A percentile compares a stretch with the other conserved stretches of the same genome.
Conservation (phyloP, 2,329 filamentous ascomycete species). For the Pseudogymnoascus sp. region DNA sequence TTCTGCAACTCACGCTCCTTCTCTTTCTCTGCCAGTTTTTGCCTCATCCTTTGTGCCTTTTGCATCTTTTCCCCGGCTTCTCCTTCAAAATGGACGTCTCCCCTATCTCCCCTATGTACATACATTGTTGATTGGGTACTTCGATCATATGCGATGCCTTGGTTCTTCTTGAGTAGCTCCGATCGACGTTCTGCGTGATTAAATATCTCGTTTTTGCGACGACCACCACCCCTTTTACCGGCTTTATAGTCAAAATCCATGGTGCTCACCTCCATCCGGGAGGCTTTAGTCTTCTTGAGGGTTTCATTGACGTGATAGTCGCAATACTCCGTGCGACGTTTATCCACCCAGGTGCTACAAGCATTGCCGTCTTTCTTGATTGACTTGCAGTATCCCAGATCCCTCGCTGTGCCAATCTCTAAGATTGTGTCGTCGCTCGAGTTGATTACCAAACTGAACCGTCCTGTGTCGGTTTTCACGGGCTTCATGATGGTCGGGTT, state of each 20-base stretch:
- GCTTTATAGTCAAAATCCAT: constrained; percentile 41
- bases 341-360: constrained; percentile 81
- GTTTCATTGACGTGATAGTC: constrained; percentile 85
- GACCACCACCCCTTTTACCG: constrained; percentile 14
- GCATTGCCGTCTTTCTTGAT: constrained; percentile 74
- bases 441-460: constrained; percentile 77
- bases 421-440: constrained; percentile 83
- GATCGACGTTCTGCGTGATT: constrained; percentile 20
- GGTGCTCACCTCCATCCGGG: constrained; percentile 71
- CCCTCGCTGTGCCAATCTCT: constrained; percentile 75
- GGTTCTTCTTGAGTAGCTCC: constrained; percentile 24
- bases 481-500: constrained; percentile 91
- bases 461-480: constrained; percentile 67
- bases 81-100: constrained; percentile 24
- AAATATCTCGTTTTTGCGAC: constrained; percentile 14
- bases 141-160: constrained; percentile 44
- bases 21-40: constrained; percentile 57
- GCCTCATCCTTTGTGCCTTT: constrained; percentile 57
- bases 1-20: constrained; percentile 65
- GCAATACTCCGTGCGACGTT: constrained; percentile 79
- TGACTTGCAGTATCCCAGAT: constrained; percentile 82
- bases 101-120: constrained; percentile 30
- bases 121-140: constrained; percentile 51
- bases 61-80: constrained; percentile 50
- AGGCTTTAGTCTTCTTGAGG: constrained; percentile 58